Conservation (phyloP, 2,329 filamentous ascomycete species). For the Ophioceras dolichostomum region DNA sequence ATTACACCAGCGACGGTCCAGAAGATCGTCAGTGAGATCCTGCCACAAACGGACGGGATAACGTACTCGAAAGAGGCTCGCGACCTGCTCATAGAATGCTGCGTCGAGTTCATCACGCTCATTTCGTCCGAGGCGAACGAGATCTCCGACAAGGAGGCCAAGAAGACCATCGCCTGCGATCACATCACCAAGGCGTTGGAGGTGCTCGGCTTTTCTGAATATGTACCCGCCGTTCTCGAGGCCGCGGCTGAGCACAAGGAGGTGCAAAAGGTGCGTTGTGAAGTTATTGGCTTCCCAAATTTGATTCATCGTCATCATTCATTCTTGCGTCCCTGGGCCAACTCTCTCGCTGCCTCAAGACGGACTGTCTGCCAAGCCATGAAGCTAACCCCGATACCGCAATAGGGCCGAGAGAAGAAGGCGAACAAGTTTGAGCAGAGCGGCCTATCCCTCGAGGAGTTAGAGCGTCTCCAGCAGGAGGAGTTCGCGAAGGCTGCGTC, state of each 20-base stretch:
- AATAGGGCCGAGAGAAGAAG: slow-evolving; percentile 89
- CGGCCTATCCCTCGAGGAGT: slow-evolving; percentile 80
- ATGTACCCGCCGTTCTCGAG: slow-evolving; percentile 75
- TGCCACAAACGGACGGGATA: slow-evolving; percentile 61
- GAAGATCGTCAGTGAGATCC: slow-evolving; percentile 88
- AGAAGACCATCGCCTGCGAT: slow-evolving; percentile 98
- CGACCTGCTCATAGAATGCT: slow-evolving; percentile 94
- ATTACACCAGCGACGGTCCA: slow-evolving; percentile 58
- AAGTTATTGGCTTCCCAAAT: too few relatives aligned
- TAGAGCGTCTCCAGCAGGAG: slow-evolving; percentile 80
- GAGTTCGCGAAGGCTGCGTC: slow-evolving; percentile 74
- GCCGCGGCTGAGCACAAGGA: slow-evolving; percentile 89
- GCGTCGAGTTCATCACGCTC: slow-evolving; percentile 96
- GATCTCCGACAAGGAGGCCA: slow-evolving; percentile 95
- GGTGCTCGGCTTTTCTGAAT: slow-evolving; percentile 85
- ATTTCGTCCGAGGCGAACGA: slow-evolving; percentile 98
- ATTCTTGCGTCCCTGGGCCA: slow-evolving; percentile 11
- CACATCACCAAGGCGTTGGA: slow-evolving; percentile 93
- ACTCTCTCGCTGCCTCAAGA: too few relatives aligned
- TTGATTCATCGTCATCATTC: too few relatives aligned
- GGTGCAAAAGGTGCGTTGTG: slow-evolving; percentile 86
- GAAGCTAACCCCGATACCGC: too few relatives aligned
- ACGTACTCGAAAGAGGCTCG: slow-evolving; percentile 92
- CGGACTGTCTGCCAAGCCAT: too few relatives aligned
- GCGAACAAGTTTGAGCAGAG: slow-evolving; percentile 94